These are phyloP conservation scores for Pythium insidiosum DNA, from an alignment of 352 stramenopile genomes.

Conservation along the genomic window DNA sequence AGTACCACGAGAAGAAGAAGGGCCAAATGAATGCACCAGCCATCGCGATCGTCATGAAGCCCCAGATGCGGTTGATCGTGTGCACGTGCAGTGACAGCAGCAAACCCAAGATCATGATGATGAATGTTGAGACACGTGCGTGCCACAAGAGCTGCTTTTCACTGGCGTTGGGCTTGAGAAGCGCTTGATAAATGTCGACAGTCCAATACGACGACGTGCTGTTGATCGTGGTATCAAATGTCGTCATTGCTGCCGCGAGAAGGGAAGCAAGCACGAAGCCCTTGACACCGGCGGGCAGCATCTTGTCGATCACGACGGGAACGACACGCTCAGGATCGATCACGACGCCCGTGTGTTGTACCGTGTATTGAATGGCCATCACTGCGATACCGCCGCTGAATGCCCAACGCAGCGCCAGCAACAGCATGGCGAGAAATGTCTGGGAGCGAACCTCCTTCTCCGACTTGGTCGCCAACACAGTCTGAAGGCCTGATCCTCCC, in stretches of 20 bases:
- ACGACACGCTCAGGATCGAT: constrained; percentile 72
- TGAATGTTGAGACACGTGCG: constrained; percentile 40
- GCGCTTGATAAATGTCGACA: constrained; percentile 73
- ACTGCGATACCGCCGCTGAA: constrained; percentile 69
- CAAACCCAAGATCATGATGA: constrained; percentile 52
- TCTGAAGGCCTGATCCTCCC: constrained; percentile 57
- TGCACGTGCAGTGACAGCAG: constrained; percentile 57
- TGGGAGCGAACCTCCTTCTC: constrained; percentile 72
- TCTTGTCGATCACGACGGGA: constrained; percentile 67
- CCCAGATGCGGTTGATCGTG: constrained; percentile 77
- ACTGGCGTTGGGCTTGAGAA: constrained; percentile 47
- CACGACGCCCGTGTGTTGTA: constrained; percentile 24
- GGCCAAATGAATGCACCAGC: constrained; percentile 58
- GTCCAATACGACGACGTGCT: constrained; percentile 75
- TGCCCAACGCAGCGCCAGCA: constrained; percentile 63
- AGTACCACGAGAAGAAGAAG: constrained; percentile 81
- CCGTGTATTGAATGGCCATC: constrained; percentile 63
- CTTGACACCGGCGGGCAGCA: constrained; percentile 51
- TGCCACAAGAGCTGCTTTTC: constrained; percentile 58
- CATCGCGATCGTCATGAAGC: constrained; percentile 73
- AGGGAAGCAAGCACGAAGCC: constrained; percentile 66
- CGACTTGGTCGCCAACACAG: constrained; percentile 69
- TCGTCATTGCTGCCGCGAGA: constrained; percentile 63
- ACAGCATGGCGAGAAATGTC: constrained; percentile 67
- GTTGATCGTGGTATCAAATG: constrained; percentile 79